phyloP scores from a whole-genome alignment of 352 stramenopile species.

The Globisporangium okanoganense region DNA sequence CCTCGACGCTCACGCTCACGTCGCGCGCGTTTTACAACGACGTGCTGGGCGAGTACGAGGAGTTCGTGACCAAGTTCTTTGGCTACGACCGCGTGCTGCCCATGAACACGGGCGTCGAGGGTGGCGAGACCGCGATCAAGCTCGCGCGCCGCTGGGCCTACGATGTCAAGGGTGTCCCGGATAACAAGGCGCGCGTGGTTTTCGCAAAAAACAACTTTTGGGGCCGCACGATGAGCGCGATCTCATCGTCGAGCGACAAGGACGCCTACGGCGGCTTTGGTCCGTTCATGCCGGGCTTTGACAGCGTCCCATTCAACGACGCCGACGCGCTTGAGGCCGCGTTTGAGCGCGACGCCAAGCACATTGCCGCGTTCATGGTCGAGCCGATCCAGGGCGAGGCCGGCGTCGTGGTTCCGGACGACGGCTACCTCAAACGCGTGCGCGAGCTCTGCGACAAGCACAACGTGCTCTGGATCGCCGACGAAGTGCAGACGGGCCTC shows the following conservation, averaged over 20 bases:
- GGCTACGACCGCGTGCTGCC: slow-evolving; percentile 96
- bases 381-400: slow-evolving; percentile 99
- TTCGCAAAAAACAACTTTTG: slow-evolving; percentile 99
- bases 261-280: slow-evolving; percentile 90
- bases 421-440: slow-evolving; percentile 94
- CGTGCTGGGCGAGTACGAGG: slow-evolving; percentile 94
- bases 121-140: slow-evolving; percentile 98
- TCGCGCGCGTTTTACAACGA: slow-evolving; percentile 99
- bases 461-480: slow-evolving; percentile 98
- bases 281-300: slow-evolving; percentile 98
- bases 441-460: slow-evolving; percentile 94
- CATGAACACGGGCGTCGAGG: slow-evolving; percentile 99
- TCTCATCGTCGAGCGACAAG: slow-evolving; percentile 93
- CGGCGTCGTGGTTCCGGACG: slow-evolving; percentile 96
- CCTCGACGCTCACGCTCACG: slow-evolving; percentile 94
- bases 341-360: slow-evolving; percentile 73
- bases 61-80: slow-evolving; percentile 97
- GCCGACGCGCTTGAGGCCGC: slow-evolving; percentile 76
- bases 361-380: slow-evolving; percentile 99
- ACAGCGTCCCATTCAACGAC: slow-evolving; percentile 92
- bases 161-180: slow-evolving; percentile 94
- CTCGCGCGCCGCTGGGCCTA: slow-evolving; percentile 97
- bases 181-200: slow-evolving; percentile 90
- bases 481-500: slow-evolving; percentile 98
- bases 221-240: slow-evolving; percentile 96